phyloP scores from a whole-genome alignment of 164 flowering plant genomes.

The Magnolia kwangsiensis region DNA sequence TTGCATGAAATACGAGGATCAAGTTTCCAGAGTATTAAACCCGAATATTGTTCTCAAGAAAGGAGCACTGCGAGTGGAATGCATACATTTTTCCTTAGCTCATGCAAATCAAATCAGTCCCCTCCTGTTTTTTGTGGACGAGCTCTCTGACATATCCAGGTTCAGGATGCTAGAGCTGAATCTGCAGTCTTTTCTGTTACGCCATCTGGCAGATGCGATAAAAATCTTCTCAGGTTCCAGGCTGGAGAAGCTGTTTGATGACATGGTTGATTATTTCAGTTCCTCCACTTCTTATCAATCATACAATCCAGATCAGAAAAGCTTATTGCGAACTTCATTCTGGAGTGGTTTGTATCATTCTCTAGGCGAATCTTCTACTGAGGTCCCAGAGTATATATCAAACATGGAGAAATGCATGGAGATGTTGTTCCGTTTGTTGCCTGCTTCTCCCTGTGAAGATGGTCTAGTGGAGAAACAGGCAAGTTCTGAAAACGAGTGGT shows the following conservation, averaged over 20 bases:
- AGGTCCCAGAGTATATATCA: slow-evolving; percentile 32
- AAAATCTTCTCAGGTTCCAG: slow-evolving; percentile 70
- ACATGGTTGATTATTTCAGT: slow-evolving; percentile 43
- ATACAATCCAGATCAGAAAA: slow-evolving; percentile 34
- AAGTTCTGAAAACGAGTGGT: slow-evolving; percentile 53
- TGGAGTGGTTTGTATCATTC: slow-evolving; percentile 76
- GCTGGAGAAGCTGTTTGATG: slow-evolving; percentile 60
- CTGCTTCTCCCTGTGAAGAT: slow-evolving; percentile 29
- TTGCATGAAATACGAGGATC: slow-evolving; percentile 77
- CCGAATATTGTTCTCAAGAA: slow-evolving; percentile 23
- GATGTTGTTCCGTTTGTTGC: slow-evolving; percentile 59
- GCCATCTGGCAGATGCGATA: slow-evolving; percentile 50
- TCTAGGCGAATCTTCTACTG: slow-evolving; percentile 41
- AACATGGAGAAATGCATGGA: slow-evolving; percentile 67
- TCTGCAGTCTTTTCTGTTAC: slow-evolving; percentile 60
- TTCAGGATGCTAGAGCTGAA: slow-evolving; percentile 64
- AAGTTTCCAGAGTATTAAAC: slow-evolving; percentile 26
- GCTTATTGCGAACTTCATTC: slow-evolving; percentile 52
- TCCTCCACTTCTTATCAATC: slow-evolving; percentile 34
- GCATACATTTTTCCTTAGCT: slow-evolving; percentile 59
- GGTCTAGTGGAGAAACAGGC: slow-evolving; percentile 15
- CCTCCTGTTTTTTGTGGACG: slow-evolving; percentile 70
- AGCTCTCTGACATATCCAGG: slow-evolving; percentile 70
- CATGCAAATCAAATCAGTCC: slow-evolving; percentile 67
- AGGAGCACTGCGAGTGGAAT: slow-evolving; percentile 58